Base-by-base conservation (phyloP, 2,329 filamentous ascomycete genomes). In the Colletotrichum zoysiae region DNA sequence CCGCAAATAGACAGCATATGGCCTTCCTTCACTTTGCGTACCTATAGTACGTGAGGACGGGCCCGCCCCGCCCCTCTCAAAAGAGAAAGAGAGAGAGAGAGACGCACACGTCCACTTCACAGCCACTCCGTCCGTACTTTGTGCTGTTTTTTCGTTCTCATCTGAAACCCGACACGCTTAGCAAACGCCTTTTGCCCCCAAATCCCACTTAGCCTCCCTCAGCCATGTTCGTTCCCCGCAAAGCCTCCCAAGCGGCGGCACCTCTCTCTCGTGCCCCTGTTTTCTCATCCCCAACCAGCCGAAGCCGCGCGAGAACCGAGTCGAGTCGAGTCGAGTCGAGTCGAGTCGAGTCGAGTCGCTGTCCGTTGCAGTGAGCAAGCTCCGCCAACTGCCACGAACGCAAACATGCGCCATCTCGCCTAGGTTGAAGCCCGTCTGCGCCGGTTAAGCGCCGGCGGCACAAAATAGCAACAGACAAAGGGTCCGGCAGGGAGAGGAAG, bases 171-270 rank as follows among this genome's bases (percentile, higher is more conserved):
- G 44, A 65, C 65, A 64, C 44, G 46, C 65, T 55, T 33, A 71
- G 65, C 53, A 50, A 64, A 23, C 55, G 59, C 40, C 65, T 46
- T 59, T 40, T 53, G 46, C 44, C 67, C 33, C 40, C 40, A 48
- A 51, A 23, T 44, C 20, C 56, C 18, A 50, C 46, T 48, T 33
- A 20, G 61, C 38, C 26, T 26, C 8, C 20, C 33, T n/a, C 69
- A 69, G 53, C 53, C 65, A 59, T 71, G 59, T 69, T 69, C 69
- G 59, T 69, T 69, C 69, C 69, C 69, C 69, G 69, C 65, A 69
- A 64, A 64, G 18, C 20, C 38, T 38, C 33, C 59, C 33, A 30
- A 30, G 53, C 65, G 30, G 18, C 56, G 53, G 69, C 40, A 63
- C 69, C 33, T 59, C 53, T 69, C 35, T 59, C 53, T 69, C 35